Percentiles rank a stretch among this genome's conserved stretches.
These are phyloP conservation scores for Talaromyces stipitatus DNA, from an alignment of 495 filamentous ascomycete genomes.

Conservation along the genomic window DNA sequence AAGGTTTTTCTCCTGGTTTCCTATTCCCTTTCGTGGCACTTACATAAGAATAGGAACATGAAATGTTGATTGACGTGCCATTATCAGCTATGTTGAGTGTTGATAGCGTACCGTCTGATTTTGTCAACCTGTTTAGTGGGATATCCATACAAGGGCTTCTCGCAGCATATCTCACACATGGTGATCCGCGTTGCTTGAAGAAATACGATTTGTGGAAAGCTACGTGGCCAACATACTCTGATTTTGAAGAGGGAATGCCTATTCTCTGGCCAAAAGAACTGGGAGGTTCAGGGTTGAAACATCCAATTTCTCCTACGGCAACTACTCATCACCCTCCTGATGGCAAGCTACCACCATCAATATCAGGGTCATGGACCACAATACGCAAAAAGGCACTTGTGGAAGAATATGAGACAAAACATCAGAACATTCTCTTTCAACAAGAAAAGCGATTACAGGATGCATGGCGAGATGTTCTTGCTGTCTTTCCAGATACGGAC, in stretches of 20 bases:
- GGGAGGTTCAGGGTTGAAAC: conserved; percentile 14
- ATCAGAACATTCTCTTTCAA: conserved; percentile 47
- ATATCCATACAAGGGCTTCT: conserved; percentile 62
- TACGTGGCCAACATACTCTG: conserved; percentile 54
- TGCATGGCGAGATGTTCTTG: conserved; percentile 50
- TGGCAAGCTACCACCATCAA: conserved; percentile 36
- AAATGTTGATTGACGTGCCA: conserved; percentile 53
- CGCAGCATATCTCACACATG: conserved; percentile 59
- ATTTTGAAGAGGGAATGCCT: conserved; percentile 58
- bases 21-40: neutral
- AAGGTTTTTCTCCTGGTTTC: conserved; percentile 6
- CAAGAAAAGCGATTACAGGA: conserved; percentile 55
- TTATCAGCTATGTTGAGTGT: conserved; percentile 52
- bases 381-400: conserved; percentile 13
- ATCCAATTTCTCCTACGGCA: neutral
- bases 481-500: conserved; percentile 44
- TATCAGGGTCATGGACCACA: conserved; percentile 29
- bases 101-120: conserved; percentile 45
- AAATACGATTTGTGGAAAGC: conserved; percentile 52
- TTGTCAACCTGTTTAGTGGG: conserved; percentile 33
- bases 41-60: neutral
- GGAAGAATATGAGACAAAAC: conserved; percentile 25
- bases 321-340: conserved; percentile 1
- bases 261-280: conserved; percentile 52
- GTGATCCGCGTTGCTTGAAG: conserved; percentile 20